Evolutionary conservation across 805 yeast species (phyloP).

Genomic region (Starmera dryadoides): DNA sequence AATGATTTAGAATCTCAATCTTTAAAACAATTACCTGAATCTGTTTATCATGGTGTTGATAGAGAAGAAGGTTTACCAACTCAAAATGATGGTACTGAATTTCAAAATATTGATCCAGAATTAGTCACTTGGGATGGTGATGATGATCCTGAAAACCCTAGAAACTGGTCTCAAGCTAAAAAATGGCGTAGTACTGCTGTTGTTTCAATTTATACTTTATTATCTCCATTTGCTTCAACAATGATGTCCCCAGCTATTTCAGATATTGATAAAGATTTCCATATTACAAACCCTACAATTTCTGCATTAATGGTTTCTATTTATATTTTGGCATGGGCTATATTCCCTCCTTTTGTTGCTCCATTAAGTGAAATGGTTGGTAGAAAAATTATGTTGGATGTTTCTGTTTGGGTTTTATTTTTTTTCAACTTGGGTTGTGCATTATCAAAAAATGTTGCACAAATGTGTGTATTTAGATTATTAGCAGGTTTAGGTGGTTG

Average conservation of each 20-base stretch:
- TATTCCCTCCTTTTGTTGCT: conserved; percentile 54
- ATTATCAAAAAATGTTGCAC: conserved; percentile 42
- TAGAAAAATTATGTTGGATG: conserved; percentile 41
- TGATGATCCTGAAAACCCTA: conserved; percentile 55
- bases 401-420: conserved; percentile 40
- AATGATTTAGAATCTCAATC: conserved; percentile 1
- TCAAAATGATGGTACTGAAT: conserved; percentile 43
- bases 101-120: conserved; percentile 51
- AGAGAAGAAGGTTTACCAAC: conserved; percentile 24
- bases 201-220: conserved; percentile 47
- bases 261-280: conserved; percentile 37
- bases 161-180: conserved; percentile 44
- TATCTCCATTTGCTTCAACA: conserved; percentile 58
- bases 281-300: conserved; percentile 31
- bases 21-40: conserved; percentile 4
- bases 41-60: conserved; percentile 8
- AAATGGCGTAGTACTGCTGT: conserved; percentile 38
- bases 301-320: conserved; percentile 46
- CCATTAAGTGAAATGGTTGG: conserved; percentile 59
- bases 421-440: conserved; percentile 55
- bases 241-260: conserved; percentile 54
- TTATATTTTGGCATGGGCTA: conserved; percentile 58
- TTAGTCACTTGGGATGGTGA: conserved; percentile 61
- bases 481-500: conserved; percentile 63
- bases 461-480: conserved; percentile 51